Base-by-base conservation (phyloP, 2,329 filamentous ascomycete species). In the Biscogniauxia marginata region DNA sequence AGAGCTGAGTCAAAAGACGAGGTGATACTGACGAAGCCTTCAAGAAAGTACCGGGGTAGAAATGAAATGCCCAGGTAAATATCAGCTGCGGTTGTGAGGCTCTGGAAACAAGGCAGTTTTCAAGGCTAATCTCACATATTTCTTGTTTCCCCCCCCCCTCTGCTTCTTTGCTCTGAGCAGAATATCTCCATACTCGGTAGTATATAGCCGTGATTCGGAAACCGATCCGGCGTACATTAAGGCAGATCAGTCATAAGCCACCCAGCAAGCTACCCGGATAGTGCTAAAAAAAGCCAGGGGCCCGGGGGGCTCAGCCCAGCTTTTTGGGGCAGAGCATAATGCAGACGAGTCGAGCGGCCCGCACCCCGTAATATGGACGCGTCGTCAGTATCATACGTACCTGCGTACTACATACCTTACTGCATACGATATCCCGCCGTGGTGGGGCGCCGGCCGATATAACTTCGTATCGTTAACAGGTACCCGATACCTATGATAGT, bases 1-100 rank as follows among this genome's bases (percentile, higher is more conserved):
- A 61, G 54, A 56, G 56, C 49, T 46, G 44, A 53, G 44, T 7
- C 30, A 46, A 34, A 53, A n/a, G 9, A 24, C 51, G n/a, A 54
- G 58, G 60, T n/a, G 44, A 56, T 57, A 16, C 19, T 45, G 23
- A 23, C 18, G 13, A 53, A 55, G 57, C 50, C 56, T 59, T 56
- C 52, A 57, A 34, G 48, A 56, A 61, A 58, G 58, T 56, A 25
- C 6, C 24, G 30, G 30, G 30, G 30, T 58, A 52, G 47, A 45
- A 22, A 20, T 53, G 18, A 21, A 47, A 34, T 23, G 39, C n/a
- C n/a, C 4, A 46, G 23, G 30, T 21, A 30, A 22, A 55, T 48
- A 55, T 58, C 55, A 58, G 56, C 55, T 60, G 44, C 39, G 8
- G 23, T 21, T n/a, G 47, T 53, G 53, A 60, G 58, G 55, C 60